Base-by-base conservation (phyloP, 2,329 filamentous ascomycete species). In the Capronia americana region DNA sequence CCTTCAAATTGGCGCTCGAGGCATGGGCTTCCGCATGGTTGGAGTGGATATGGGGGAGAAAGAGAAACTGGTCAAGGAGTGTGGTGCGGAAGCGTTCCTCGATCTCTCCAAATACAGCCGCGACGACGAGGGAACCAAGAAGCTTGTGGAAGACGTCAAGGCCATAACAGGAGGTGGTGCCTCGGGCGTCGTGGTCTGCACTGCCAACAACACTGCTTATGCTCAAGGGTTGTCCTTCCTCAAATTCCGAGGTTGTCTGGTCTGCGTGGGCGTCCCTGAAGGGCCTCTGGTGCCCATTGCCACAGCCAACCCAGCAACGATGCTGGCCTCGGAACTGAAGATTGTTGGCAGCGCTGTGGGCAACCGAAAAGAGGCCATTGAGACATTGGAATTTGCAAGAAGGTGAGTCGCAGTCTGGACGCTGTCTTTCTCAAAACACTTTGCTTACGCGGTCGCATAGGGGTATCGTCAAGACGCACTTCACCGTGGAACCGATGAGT, bases 71-170 rank as follows among this genome's bases (percentile, higher is more conserved):
- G 83, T 86, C 10, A 82, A 83, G 56, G 81, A 84, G 0, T 87
- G 82, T n/a, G 88, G 88, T 8, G 88, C 88, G 0, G 88, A 90
- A 74, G 83, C 85, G 70, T 91, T 90, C 77, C 79, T 91, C 65
- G 86, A 89, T 68, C 80, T 90, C 65, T 85, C 86, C 32, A 79
- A 83, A 63, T 82, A 80, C 71, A 75, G 78, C 4, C 70, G 71
- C 44, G 79, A 83, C 62, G 80, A 83, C 54, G 81, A 83, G 53
- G 83, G 82, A 34, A 74, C 75, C 44, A 80, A 81, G 12, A 70
- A 73, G 50, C 79, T 87, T 6, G 80, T 80, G 4, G 80, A 82
- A 28, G 84, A 87, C 53, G 85, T 90, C 57, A 83, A 84, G 71
- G 81, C 80, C 41, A 75, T 87, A 1, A 87, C 87, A 0, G 83